phyloP scores from a whole-genome alignment of 495 filamentous ascomycete genomes.

The Hypoxylon subgilvum region DNA sequence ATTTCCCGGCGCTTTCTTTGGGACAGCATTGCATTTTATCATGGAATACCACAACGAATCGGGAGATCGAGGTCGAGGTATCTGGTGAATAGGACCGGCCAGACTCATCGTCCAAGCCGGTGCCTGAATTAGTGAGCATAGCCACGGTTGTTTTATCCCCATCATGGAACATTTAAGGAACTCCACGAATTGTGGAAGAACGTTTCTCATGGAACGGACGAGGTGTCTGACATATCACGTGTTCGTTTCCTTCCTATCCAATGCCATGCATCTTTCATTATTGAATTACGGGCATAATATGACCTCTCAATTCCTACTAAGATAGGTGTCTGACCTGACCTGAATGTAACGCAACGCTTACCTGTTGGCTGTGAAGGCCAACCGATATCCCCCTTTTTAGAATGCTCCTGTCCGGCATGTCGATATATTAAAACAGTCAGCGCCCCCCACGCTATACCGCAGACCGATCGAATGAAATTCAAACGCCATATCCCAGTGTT shows the following conservation, averaged over 20 bases:
- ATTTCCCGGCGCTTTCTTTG: no score
- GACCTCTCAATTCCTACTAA: background rate
- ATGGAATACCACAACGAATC: background rate
- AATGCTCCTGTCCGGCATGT: background rate
- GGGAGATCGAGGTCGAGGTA: no score
- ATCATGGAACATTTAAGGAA: no score
- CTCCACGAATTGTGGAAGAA: no score
- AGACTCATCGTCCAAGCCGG: no score
- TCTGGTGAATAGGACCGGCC: no score
- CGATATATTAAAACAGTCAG: background rate
- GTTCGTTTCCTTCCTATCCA: constrained; percentile 18
- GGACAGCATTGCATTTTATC: no score
- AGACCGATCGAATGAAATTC: background rate
- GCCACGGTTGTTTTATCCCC: no score
- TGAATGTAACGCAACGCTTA: constrained; percentile 37
- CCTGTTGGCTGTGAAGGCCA: constrained; percentile 23
- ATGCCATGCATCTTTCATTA: constrained; percentile 15
- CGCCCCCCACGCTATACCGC: background rate
- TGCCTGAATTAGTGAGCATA: no score
- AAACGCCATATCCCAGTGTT: no score
- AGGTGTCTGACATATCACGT: constrained; percentile 29
- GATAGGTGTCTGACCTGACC: constrained; percentile 15
- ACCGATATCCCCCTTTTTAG: constrained; percentile 26
- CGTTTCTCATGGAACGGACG: background rate
- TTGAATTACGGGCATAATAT: constrained; percentile 6